Percentiles rank a stretch among this genome's conserved stretches.
Evolutionary conservation across 257 asterid species (phyloP).

Genomic region (Rehmannia glutinosa): DNA sequence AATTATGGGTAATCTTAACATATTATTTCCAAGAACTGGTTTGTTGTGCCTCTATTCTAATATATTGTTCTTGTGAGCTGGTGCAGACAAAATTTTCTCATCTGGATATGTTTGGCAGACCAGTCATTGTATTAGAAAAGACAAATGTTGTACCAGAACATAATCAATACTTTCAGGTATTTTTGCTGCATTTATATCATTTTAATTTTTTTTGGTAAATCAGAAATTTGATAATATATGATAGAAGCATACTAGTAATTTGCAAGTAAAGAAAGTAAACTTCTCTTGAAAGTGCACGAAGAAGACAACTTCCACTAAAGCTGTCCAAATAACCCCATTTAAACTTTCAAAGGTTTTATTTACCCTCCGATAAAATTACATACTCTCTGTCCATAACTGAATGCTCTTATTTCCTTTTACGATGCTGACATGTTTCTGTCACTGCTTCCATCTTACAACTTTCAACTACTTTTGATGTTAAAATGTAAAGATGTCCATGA

Average conservation of each 20-base stretch:
- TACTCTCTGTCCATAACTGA: too few species aligned
- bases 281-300: neutral
- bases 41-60: conserved; percentile 18
- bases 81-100: conserved; percentile 76
- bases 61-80: conserved; percentile 24
- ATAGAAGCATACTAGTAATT: neutral
- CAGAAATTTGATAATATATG: neutral
- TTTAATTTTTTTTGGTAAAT: neutral
- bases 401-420: too few species aligned
- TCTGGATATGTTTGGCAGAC: conserved; percentile 91
- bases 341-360: too few species aligned
- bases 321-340: neutral
- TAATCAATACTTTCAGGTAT: conserved; percentile 87
- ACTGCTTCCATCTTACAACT: neutral
- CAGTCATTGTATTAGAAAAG: conserved; percentile 81
- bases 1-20: neutral
- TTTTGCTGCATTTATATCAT: neutral
- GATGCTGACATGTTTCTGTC: too few species aligned
- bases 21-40: neutral
- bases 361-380: too few species aligned
- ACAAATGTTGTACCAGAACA: conserved; percentile 86
- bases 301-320: neutral
- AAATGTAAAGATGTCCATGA: neutral
- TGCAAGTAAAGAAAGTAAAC: neutral
- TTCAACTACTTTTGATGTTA: neutral